Percentiles rank a stretch among this genome's conserved stretches.
Evolutionary conservation across 192 early-diverging fungal species (phyloP).

Genomic region (Backusella morwellensis): DNA sequence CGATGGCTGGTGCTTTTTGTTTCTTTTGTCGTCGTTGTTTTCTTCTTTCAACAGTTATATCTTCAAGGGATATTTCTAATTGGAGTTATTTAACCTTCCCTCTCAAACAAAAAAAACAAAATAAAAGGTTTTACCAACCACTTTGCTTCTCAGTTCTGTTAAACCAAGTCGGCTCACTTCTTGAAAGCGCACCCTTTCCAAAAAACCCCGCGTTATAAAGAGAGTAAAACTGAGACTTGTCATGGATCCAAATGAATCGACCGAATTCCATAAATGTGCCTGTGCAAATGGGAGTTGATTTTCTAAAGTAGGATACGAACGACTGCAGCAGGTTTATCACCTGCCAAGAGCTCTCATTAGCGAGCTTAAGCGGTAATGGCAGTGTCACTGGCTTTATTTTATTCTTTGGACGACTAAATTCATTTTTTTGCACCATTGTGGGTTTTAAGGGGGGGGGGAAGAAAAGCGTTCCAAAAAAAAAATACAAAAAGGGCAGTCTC

Average conservation of each 20-base stretch:
- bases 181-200: slow-evolving; percentile 56
- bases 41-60: slow-evolving; percentile 39
- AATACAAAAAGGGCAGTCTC: not conserved
- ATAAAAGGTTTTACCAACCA: not conserved
- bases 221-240: slow-evolving; percentile 32
- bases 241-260: slow-evolving; percentile 22
- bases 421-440: not conserved
- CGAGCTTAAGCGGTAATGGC: not conserved
- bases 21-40: slow-evolving; percentile 11
- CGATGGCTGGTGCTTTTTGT: not conserved
- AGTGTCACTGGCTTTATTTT: not conserved
- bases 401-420: not conserved
- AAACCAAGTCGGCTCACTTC: slow-evolving; percentile 80
- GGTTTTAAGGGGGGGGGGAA: not conserved
- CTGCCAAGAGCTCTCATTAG: not conserved
- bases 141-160: not conserved
- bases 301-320: not conserved
- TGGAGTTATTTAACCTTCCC: not conserved
- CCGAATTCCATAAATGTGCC: slow-evolving; percentile 23
- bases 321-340: not conserved
- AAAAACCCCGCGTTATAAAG: slow-evolving; percentile 45
- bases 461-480: not conserved
- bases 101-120: not conserved
- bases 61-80: slow-evolving; percentile 31
- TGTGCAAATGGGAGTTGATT: not conserved